phyloP scores from a whole-genome alignment of 345 rosid species.

The Lepidium sativum region DNA sequence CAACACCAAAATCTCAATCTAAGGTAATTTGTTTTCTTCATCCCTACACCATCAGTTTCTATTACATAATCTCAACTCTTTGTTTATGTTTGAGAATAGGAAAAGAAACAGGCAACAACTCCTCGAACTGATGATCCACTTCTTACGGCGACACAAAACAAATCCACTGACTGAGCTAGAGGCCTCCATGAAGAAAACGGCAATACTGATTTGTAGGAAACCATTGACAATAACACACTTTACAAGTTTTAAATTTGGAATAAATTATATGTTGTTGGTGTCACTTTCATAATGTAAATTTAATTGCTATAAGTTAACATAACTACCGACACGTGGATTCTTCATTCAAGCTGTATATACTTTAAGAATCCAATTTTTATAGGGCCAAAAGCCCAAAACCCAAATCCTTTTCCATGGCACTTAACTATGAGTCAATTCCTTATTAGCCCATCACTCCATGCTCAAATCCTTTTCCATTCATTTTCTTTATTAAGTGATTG shows the following conservation, averaged over 20 bases:
- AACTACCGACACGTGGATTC: too few relatives aligned
- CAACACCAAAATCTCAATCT: conserved; percentile 23
- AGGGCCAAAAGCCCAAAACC: not conserved
- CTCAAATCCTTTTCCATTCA: too few relatives aligned
- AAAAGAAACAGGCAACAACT: conserved; percentile 9
- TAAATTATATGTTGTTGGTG: too few relatives aligned
- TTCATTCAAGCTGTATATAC: not conserved
- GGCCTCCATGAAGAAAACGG: too few relatives aligned
- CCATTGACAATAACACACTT: conserved; percentile 37
- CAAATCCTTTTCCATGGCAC: not conserved
- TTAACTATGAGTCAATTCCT: not conserved
- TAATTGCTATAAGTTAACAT: too few relatives aligned
- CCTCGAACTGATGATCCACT: conserved; percentile 18
- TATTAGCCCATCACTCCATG: not conserved
- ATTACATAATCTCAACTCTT: not conserved
- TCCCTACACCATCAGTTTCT: not conserved
- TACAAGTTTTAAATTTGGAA: too few relatives aligned
- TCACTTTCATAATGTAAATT: too few relatives aligned
- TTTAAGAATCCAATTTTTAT: not conserved
- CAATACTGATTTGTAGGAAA: conserved; percentile 26
- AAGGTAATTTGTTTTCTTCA: conserved; percentile 32
- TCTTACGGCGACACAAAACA: conserved; percentile 28
- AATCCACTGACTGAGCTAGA: conserved; percentile 21
- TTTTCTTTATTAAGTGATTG: too few relatives aligned
- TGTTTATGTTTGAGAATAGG: conserved; percentile 9